A percentile compares a stretch with the other conserved stretches of the same genome.
Conservation (phyloP, 2,329 filamentous ascomycete genomes). For the Xylariaceae sp. region DNA sequence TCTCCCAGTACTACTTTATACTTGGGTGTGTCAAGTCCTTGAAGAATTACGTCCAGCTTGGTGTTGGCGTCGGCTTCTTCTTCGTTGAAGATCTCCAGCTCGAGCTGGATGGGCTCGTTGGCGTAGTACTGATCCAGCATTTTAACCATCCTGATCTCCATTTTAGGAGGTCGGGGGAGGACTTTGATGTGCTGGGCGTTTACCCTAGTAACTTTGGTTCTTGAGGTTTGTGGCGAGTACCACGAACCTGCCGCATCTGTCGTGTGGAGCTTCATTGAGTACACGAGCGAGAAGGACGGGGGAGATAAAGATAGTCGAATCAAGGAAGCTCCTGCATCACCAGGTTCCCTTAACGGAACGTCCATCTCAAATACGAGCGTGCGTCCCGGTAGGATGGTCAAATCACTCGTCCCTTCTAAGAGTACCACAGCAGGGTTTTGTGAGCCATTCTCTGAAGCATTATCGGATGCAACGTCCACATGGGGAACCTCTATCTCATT, state of each 20-base stretch:
- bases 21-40: slow-evolving; percentile 51
- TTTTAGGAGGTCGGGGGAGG: slow-evolving; percentile 85
- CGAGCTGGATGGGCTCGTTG: slow-evolving; percentile 68
- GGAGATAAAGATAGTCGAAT: slow-evolving; percentile 60
- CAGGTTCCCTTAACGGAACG: slow-evolving; percentile 74
- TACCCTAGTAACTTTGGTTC: slow-evolving; percentile 43
- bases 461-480: slow-evolving; percentile 25
- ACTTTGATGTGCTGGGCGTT: slow-evolving; percentile 62
- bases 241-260: slow-evolving; percentile 42
- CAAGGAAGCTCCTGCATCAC: slow-evolving; percentile 64
- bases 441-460: slow-evolving; percentile 20
- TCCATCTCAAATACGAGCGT: slow-evolving; percentile 68
- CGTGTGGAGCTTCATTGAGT: slow-evolving; percentile 52
- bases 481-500: slow-evolving; percentile 12
- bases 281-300: slow-evolving; percentile 63
- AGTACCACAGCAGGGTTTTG: slow-evolving; percentile 28
- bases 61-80: slow-evolving; percentile 77
- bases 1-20: slow-evolving; percentile 39
- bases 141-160: slow-evolving; percentile 66
- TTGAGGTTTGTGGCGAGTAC: slow-evolving; percentile 41
- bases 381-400: slow-evolving; percentile 64
- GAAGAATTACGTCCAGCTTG: slow-evolving; percentile 63
- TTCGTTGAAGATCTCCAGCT: slow-evolving; percentile 70
- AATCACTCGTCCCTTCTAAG: slow-evolving; percentile 53
- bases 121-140: slow-evolving; percentile 74